Evolutionary conservation across 306 rosid species (phyloP).

Genomic region (Lagenaria siceraria): DNA sequence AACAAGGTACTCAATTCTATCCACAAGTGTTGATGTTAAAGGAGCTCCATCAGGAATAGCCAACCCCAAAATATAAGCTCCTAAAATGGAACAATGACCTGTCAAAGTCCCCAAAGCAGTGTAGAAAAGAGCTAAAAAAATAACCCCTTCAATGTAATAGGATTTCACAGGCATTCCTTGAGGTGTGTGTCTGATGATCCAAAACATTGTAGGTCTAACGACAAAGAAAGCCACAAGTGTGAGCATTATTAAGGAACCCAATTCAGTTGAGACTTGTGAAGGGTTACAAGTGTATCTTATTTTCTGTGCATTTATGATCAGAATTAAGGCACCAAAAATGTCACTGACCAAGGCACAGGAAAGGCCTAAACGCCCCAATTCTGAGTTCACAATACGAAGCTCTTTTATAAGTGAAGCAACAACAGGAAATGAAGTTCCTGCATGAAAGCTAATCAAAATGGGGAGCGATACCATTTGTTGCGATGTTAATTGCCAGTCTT

Average conservation of each 20-base stretch:
- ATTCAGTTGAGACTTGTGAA: background rate
- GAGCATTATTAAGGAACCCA: background rate
- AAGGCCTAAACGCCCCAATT: constrained; percentile 49
- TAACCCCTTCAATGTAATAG: constrained; percentile 17
- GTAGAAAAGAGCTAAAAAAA: constrained; percentile 4
- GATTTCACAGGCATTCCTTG: constrained; percentile 33
- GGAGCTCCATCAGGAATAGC: constrained; percentile 67
- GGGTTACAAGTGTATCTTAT: too few species aligned
- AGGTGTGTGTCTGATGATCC: constrained; percentile 54
- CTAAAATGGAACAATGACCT: constrained; percentile 16
- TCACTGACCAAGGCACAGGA: constrained; percentile 46
- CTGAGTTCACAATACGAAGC: constrained; percentile 43
- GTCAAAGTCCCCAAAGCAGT: background rate
- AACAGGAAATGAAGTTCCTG: constrained; percentile 8
- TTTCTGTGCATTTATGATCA: background rate
- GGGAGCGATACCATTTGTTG: background rate
- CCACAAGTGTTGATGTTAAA: constrained; percentile 34
- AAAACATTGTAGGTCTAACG: constrained; percentile 34
- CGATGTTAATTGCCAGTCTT: background rate
- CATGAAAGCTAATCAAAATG: background rate
- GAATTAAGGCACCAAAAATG: constrained; percentile 9
- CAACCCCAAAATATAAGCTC: constrained; percentile 43
- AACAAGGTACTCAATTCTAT: constrained; percentile 34
- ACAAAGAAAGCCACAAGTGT: background rate
- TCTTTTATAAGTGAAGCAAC: constrained; percentile 11